Percentiles rank a stretch among this genome's conserved stretches.
Conservation (phyloP, 306 rosid genomes). For the Sophora flavescens region DNA sequence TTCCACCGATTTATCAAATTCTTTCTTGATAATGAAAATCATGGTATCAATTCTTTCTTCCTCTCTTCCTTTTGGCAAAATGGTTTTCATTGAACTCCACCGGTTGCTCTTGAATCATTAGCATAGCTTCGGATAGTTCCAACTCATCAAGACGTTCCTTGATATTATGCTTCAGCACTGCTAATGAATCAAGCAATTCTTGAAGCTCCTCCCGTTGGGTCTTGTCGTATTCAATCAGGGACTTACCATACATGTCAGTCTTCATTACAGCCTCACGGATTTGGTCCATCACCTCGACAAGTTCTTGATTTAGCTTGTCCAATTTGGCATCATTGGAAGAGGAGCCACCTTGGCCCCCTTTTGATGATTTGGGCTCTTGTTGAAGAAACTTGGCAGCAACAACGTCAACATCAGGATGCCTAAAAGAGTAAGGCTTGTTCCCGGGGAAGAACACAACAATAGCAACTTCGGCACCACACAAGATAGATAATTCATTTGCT, state of each 20-base stretch:
- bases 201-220: background rate
- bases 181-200: conserved; percentile 41
- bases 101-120: background rate
- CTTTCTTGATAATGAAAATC: too few relatives aligned
- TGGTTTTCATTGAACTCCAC: background rate
- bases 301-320: conserved; percentile 44
- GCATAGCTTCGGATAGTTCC: background rate
- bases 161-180: background rate
- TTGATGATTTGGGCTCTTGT: conserved; percentile 13
- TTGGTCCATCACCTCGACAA: conserved; percentile 38
- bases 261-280: conserved; percentile 47
- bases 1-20: background rate
- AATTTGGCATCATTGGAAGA: conserved; percentile 42
- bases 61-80: background rate
- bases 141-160: background rate
- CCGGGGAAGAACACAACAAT: conserved; percentile 66
- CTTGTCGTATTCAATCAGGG: conserved; percentile 43
- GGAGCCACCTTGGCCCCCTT: background rate
- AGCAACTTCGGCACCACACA: conserved; percentile 63
- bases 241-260: conserved; percentile 34
- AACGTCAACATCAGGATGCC: conserved; percentile 57
- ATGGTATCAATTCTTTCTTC: background rate
- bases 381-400: conserved; percentile 47
- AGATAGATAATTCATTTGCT: conserved; percentile 65
- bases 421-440: conserved; percentile 65